Evolutionary conservation across 441 rosid species (phyloP), one percentile per base, ranked within the genome.

Genomic region (Populus hybrid): DNA sequence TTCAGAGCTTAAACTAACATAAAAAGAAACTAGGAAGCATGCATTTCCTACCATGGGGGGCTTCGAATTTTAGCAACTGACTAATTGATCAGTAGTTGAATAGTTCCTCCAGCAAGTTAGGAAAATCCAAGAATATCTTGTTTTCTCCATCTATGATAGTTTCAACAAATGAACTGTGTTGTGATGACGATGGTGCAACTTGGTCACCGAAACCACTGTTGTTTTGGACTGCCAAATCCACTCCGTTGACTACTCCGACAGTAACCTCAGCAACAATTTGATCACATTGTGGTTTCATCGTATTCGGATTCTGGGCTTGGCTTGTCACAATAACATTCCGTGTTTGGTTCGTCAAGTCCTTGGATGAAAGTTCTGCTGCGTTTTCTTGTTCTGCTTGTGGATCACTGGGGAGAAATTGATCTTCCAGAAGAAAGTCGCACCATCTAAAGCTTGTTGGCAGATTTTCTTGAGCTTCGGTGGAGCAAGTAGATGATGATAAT

Each of bases 341-440:
- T 36, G 67, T 24, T 32, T 67, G 71, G 79, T 32, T 68, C 3
- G 80, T 75, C 32, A 81, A 67, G 26, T 71, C 82, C 74, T 77
- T 75, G 2, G 89, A 82, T 68, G 86, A 80, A 28, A 78, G 72
- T 28, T 81, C 87, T 34, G 65, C 71, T 57, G 73, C 59, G 30
- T 74, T 78, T 30, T 84, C 86, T 10, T 79, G 78, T 32, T 78
- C 87, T 53, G 32, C 80, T 2, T 65, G 69, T 20, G 24, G 78
- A 57, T 82, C 82, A 38, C 68, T 28, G 1, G 82, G 85, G 36
- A 84, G 68, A 42, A 76, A 69, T 2, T 79, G 80, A 61, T 89
- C 93, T 34, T 91, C 97, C 14, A 95, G 87, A 79, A 93, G 97
- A 79, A 95, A 92, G 82, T 95, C 96, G 1, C 89, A 83, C 99